Base-by-base conservation (phyloP, 495 filamentous ascomycete genomes). In the Coniosporium apollinis region DNA sequence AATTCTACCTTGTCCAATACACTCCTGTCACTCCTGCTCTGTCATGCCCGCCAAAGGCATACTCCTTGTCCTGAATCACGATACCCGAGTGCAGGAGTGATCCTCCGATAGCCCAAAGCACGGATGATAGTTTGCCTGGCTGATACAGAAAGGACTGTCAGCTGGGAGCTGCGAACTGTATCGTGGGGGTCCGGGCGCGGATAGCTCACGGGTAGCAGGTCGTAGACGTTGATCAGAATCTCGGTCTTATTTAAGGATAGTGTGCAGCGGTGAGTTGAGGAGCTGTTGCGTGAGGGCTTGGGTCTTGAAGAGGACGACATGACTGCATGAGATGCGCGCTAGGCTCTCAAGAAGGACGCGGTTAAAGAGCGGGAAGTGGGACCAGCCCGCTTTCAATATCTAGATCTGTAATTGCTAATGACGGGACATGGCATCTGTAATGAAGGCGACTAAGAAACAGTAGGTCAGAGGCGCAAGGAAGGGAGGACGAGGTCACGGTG, bases 11-110 rank as follows among this genome's bases (percentile, higher is more conserved):
- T 5, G 78, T 85, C 70, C 70, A 81, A 56, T 84, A 87, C 5
- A 86, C 81, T 19, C 81, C 81, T 4, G 74, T 81, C 22, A 72
- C 48, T 3, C 63, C 64, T n/a, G 48, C 66, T 30, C 61, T 58
- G 46, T 79, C 69, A 50, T 87, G 81, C 0, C 81, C 81, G n/a
- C 80, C 81, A 45, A 74, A 87, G 3, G 81, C 81, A 49, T 84
- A 87, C 59, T 87, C 81, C 28, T 63, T 66, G 34, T 73, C 67
- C 41, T 72, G 67, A 46, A 87, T 77, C n/a, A 79, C 72, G 24
- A 87, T 74, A 33, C 77, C 81, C 2, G 79, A 78, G 52, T 87
- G 81, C 4, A 85, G 66, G 19, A 85, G 71, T 16, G 72, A 74
- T 22, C 69, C 61, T 28, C 81, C 81, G 30, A 84, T 43, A 20